These are phyloP conservation scores for Paspalum vaginatum DNA, from an alignment of 176 grass and related monocot genomes.

Conservation along the genomic window DNA sequence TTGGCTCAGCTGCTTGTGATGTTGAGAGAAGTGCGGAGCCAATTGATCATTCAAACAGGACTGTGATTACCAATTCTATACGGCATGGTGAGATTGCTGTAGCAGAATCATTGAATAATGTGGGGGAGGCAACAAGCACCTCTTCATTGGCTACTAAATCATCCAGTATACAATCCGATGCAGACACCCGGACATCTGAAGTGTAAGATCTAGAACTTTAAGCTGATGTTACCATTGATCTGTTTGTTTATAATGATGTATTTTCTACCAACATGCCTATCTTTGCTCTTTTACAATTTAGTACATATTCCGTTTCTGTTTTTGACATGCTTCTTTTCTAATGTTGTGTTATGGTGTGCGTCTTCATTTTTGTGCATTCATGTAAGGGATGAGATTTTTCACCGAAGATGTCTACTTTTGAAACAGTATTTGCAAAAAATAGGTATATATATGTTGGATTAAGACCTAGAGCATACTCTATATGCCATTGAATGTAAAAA, in stretches of 20 bases:
- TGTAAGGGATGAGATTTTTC: background rate
- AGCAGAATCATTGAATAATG: conserved; percentile 39
- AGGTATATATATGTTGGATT: background rate
- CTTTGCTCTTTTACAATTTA: conserved; percentile 4
- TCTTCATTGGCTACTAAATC: conserved; percentile 59
- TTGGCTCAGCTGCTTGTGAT: conserved; percentile 32
- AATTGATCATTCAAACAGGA: conserved; percentile 32
- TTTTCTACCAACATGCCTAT: background rate
- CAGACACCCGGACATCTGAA: conserved; percentile 50
- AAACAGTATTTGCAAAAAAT: conserved; percentile 15
- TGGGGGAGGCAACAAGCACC: conserved; percentile 52
- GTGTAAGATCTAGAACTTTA: conserved; percentile 60
- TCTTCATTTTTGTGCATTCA: conserved; percentile 16
- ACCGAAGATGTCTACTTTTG: conserved; percentile 1
- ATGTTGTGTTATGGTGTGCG: conserved; percentile 1
- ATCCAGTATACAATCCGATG: conserved; percentile 65
- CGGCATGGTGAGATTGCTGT: conserved; percentile 26
- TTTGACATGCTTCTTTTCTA: conserved; percentile 27
- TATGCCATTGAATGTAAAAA: conserved; percentile 1
- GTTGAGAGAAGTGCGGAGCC: conserved; percentile 24
- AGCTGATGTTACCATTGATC: conserved; percentile 24
- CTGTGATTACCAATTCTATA: conserved; percentile 21
- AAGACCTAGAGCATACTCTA: background rate
- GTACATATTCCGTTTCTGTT: background rate
- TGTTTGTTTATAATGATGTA: conserved; percentile 33